Conservation (phyloP, 345 rosid species). For the Iberis pinnata region DNA sequence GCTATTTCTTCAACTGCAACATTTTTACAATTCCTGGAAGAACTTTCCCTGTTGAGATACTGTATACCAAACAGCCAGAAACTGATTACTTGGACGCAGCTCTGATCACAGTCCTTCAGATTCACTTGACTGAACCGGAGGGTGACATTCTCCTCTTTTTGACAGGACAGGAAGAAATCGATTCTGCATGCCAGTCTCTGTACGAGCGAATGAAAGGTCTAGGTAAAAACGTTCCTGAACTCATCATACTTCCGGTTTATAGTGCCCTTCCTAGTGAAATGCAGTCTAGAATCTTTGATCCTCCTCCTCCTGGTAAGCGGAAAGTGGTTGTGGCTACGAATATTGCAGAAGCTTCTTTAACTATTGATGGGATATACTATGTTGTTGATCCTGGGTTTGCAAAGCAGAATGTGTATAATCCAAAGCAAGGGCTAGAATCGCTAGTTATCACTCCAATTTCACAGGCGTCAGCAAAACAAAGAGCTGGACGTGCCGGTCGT, state of each 20-base stretch:
- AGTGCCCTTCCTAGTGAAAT: conserved; percentile 85
- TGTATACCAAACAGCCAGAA: conserved; percentile 74
- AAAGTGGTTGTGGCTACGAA: conserved; percentile 86
- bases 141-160: conserved; percentile 75
- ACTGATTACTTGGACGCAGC: conserved; percentile 82
- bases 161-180: conserved; percentile 87
- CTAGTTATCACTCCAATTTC: conserved; percentile 75
- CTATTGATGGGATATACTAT: conserved; percentile 69
- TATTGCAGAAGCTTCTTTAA: conserved; percentile 79
- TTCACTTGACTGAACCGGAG: conserved; percentile 86
- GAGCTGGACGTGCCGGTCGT: conserved; percentile 86
- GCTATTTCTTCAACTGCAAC: conserved; percentile 70
- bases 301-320: conserved; percentile 74
- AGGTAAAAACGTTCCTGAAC: conserved; percentile 64
- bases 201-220: conserved; percentile 67
- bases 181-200: conserved; percentile 69
- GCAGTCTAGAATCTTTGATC: conserved; percentile 83
- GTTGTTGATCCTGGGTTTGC: conserved; percentile 88
- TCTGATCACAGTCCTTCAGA: conserved; percentile 62
- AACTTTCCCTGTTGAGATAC: conserved; percentile 72
- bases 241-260: conserved; percentile 73
- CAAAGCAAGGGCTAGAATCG: conserved; percentile 73
- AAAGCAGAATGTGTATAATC: conserved; percentile 72
- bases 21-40: conserved; percentile 84
- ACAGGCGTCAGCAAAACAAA: conserved; percentile 80